These are phyloP conservation scores for Naegleria lovaniensis DNA, from an alignment of 208 protist genomes.

Conservation along the genomic window DNA sequence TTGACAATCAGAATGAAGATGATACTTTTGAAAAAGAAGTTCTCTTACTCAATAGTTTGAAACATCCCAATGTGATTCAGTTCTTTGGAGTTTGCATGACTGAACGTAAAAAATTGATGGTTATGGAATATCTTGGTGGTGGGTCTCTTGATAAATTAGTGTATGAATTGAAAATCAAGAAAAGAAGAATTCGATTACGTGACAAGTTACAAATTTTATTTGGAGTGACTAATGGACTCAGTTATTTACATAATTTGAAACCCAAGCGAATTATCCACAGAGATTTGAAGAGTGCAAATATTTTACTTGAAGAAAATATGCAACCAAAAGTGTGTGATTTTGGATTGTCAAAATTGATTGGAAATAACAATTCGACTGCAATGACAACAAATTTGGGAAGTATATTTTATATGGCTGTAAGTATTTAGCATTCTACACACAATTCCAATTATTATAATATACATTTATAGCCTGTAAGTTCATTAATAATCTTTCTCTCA, in stretches of 20 bases:
- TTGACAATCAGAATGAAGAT: background rate
- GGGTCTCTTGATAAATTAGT: background rate
- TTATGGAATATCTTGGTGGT: background rate
- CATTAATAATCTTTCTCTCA: too few species aligned
- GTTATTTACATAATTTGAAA: conserved; percentile 10
- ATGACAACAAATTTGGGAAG: background rate
- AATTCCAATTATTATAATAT: too few species aligned
- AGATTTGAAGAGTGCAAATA: too few species aligned
- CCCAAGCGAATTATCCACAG: background rate
- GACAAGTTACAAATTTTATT: background rate
- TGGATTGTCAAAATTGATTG: conserved; percentile 19
- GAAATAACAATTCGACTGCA: background rate
- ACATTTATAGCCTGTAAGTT: too few species aligned
- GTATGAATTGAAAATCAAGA: background rate
- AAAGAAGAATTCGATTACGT: background rate
- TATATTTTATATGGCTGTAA: background rate
- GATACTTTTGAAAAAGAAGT: background rate
- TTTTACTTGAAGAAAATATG: too few species aligned
- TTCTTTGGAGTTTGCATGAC: conserved; percentile 1
- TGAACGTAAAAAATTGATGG: background rate
- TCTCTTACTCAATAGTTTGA: background rate
- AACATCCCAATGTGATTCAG: background rate
- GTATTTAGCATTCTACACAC: too few species aligned
- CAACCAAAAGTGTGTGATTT: too few species aligned
- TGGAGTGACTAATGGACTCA: background rate